These are phyloP conservation scores for Microcos paniculata DNA, from an alignment of 345 rosid species.

Conservation along the genomic window DNA sequence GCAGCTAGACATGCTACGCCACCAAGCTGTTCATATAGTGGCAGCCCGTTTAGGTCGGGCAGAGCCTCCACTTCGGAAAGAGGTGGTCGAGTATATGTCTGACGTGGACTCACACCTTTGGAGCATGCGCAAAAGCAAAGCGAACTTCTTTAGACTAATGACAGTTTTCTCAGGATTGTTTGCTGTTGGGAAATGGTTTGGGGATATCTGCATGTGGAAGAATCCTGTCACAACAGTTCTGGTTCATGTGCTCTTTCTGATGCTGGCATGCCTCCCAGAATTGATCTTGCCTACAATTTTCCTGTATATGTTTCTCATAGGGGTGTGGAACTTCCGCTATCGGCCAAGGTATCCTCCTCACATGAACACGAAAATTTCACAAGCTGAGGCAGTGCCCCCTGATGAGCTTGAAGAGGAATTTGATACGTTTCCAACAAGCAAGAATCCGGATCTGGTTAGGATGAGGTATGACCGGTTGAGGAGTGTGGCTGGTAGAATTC, in stretches of 20 bases:
- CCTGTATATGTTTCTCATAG: conserved; percentile 90
- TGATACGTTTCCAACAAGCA: conserved; percentile 79
- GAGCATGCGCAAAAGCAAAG: conserved; percentile 98
- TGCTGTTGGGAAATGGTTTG: conserved; percentile 82
- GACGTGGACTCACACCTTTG: conserved; percentile 94
- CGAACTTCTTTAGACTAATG: conserved; percentile 87
- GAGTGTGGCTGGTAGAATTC: conserved; percentile 93
- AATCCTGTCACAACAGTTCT: conserved; percentile 86
- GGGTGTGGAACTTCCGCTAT: conserved; percentile 87
- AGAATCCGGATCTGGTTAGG: conserved; percentile 69
- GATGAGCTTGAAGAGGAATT: conserved; percentile 97
- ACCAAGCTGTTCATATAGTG: conserved; percentile 80
- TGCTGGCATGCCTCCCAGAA: conserved; percentile 90
- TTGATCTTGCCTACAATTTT: conserved; percentile 83
- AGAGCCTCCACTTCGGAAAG: conserved; percentile 91
- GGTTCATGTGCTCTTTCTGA: conserved; percentile 78
- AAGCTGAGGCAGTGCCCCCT: conserved; percentile 79
- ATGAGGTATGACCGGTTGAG: conserved; percentile 94
- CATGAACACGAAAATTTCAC: conserved; percentile 92
- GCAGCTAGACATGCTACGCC: conserved; percentile 88
- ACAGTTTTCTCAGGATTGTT: conserved; percentile 70
- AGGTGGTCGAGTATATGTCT: conserved; percentile 93
- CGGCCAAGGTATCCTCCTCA: conserved; percentile 97
- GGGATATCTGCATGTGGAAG: conserved; percentile 80
- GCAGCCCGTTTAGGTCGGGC: conserved; percentile 82